These are phyloP conservation scores for Logfia minima DNA, from an alignment of 129 eudicot genomes.

Conservation along the genomic window DNA sequence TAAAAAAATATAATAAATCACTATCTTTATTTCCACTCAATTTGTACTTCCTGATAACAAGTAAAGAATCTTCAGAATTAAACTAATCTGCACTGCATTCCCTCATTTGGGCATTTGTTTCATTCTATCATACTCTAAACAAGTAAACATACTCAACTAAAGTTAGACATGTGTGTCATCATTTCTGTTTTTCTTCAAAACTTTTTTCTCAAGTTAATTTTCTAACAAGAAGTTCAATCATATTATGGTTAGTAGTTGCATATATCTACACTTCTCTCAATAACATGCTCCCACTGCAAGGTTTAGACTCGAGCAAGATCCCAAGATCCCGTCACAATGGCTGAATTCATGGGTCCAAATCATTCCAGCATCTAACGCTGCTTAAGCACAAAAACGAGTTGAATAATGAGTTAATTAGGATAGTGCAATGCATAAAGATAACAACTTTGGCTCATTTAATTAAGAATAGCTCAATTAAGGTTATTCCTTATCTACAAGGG, in stretches of 20 bases:
- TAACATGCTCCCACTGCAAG: not conserved
- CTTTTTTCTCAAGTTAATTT: constrained; percentile 7
- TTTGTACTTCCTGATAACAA: constrained; percentile 23
- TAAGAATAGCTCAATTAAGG: not conserved
- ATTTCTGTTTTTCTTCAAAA: constrained; percentile 31
- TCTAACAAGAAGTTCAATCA: constrained; percentile 10
- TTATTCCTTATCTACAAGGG: not conserved
- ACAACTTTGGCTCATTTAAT: not conserved
- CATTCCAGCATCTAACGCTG: constrained; percentile 5
- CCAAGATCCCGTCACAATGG: not conserved
- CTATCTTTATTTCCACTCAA: constrained; percentile 29
- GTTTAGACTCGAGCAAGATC: not conserved
- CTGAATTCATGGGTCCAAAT: not conserved
- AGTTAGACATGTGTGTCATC: constrained; percentile 36
- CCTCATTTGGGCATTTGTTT: constrained; percentile 29
- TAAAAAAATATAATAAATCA: not conserved
- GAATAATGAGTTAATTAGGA: not conserved
- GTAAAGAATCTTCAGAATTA: constrained; percentile 34
- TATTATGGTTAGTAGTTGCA: constrained; percentile 22
- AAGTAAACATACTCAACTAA: constrained; percentile 29
- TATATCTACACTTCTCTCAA: constrained; percentile 18
- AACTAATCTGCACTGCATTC: constrained; percentile 8
- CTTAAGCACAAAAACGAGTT: not conserved
- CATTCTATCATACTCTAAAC: constrained; percentile 32
- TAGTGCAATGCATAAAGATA: not conserved